These are phyloP conservation scores for Fragosphaeria purpurea DNA, from an alignment of 2,329 filamentous ascomycete genomes.

Conservation along the genomic window DNA sequence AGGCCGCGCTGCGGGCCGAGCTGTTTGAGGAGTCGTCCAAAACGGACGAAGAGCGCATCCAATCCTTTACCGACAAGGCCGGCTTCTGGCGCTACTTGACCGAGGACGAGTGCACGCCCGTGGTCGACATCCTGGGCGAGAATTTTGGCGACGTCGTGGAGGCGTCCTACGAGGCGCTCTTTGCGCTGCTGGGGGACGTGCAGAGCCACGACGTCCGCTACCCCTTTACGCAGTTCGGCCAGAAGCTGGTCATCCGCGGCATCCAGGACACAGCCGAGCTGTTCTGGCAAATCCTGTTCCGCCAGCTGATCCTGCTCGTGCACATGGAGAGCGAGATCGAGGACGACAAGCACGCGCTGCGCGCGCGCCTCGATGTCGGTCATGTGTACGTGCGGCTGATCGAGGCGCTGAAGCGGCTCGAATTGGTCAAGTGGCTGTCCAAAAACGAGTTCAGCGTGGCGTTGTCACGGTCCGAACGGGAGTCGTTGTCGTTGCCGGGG, in stretches of 20 bases:
- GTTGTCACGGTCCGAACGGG: conserved; percentile 29
- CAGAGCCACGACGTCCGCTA: conserved; percentile 27
- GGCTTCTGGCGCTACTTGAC: conserved; percentile 70
- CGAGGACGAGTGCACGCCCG: conserved; percentile 66
- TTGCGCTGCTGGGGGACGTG: conserved; percentile 36
- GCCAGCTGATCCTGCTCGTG: conserved; percentile 70
- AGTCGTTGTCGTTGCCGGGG: conserved; percentile 19
- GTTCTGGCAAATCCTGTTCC: conserved; percentile 65
- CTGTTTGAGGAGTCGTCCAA: conserved; percentile 63
- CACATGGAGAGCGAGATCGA: conserved; percentile 81
- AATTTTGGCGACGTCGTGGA: conserved; percentile 50
- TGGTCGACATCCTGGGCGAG: conserved; percentile 59
- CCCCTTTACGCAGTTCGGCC: conserved; percentile 65
- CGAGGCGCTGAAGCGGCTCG: conserved; percentile 59
- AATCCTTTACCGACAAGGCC: conserved; percentile 67
- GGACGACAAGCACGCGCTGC: conserved; percentile 56
- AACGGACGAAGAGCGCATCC: conserved; percentile 63
- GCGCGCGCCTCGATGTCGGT: conserved; percentile 53
- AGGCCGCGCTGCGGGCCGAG: conserved; percentile 58
- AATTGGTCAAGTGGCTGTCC: conserved; percentile 62
- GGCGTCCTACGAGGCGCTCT: conserved; percentile 43
- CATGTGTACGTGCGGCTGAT: conserved; percentile 61
- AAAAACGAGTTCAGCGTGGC: conserved; percentile 47
- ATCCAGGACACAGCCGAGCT: conserved; percentile 69
- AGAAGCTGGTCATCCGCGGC: conserved; percentile 62